Conservation (phyloP, 2,329 filamentous ascomycete species). For the Rosellinia necatrix region DNA sequence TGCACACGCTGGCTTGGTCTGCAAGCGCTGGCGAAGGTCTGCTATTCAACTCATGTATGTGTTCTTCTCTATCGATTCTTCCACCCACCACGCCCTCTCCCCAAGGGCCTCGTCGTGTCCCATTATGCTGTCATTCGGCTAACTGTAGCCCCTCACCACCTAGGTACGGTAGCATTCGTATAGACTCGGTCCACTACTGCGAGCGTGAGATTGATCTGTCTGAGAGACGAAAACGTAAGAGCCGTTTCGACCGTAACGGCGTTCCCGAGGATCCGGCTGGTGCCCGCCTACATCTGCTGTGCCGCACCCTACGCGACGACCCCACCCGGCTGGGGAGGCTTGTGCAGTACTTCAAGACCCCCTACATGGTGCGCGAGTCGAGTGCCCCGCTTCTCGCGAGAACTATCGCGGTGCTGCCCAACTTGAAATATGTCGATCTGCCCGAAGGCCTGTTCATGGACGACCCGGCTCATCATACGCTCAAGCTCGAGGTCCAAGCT, state of each 20-base stretch:
- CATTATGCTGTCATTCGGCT: slow-evolving; percentile 12
- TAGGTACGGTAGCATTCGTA: slow-evolving; percentile 87
- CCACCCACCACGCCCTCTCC: neutral
- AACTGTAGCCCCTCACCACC: slow-evolving; percentile 7
- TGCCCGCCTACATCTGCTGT: slow-evolving; percentile 76
- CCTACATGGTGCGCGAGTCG: slow-evolving; percentile 93
- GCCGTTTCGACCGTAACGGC: slow-evolving; percentile 75
- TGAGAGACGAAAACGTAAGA: slow-evolving; percentile 75
- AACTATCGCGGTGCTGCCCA: slow-evolving; percentile 81
- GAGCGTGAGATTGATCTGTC: slow-evolving; percentile 80
- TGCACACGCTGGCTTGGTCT: slow-evolving; percentile 76
- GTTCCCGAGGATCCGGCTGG: slow-evolving; percentile 80
- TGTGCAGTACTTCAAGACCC: slow-evolving; percentile 82
- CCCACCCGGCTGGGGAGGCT: slow-evolving; percentile 68
- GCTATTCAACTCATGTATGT: slow-evolving; percentile 66
- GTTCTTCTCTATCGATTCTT: neutral
- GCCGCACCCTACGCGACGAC: slow-evolving; percentile 80
- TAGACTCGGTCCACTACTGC: slow-evolving; percentile 95
- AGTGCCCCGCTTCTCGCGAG: slow-evolving; percentile 83
- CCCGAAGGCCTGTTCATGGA: slow-evolving; percentile 87
- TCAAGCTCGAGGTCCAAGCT: slow-evolving; percentile 83
- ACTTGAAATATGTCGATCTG: slow-evolving; percentile 86
- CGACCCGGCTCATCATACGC: slow-evolving; percentile 72
- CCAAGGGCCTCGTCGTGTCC: neutral
- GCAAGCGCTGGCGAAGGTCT: slow-evolving; percentile 68